A percentile compares a stretch with the other conserved stretches of the same genome.
phyloP scores from a whole-genome alignment of 1,284 basidiomycete species.

The Rhodotorula sp. region DNA sequence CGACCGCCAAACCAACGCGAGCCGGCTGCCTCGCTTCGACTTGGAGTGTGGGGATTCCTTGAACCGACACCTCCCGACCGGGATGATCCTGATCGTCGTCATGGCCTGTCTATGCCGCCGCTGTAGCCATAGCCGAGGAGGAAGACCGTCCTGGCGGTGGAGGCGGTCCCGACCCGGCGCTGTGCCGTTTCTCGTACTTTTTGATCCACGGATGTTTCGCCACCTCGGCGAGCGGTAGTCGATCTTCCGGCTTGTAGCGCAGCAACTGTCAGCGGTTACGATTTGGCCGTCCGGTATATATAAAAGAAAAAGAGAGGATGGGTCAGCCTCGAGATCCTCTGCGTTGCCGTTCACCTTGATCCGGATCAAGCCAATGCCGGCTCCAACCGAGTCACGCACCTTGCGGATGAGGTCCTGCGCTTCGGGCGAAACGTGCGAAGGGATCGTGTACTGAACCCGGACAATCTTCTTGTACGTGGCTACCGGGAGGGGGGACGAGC shows the following conservation, averaged over 20 bases:
- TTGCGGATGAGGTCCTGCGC: conserved; percentile 63
- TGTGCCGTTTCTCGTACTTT: conserved; percentile 57
- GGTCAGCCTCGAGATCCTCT: too few species aligned
- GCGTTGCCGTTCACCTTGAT: too few species aligned
- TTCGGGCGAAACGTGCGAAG: conserved; percentile 60
- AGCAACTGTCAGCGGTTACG: conserved; percentile 64
- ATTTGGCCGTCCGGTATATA: conserved; percentile 30
- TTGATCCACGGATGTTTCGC: conserved; percentile 89
- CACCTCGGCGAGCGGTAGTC: conserved; percentile 77
- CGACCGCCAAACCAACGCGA: too few species aligned
- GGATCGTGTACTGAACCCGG: conserved; percentile 77
- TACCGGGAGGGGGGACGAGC: conserved; percentile 44
- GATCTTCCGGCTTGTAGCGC: conserved; percentile 76
- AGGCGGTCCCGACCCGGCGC: background rate
- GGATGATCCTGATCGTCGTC: too few species aligned
- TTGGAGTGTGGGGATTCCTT: too few species aligned
- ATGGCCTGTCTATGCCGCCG: too few species aligned
- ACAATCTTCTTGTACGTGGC: conserved; percentile 85
- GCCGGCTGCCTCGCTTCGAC: too few species aligned
- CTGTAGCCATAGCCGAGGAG: background rate
- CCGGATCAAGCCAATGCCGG: background rate
- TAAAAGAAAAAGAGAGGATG: background rate
- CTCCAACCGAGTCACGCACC: conserved; percentile 50
- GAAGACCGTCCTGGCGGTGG: background rate
- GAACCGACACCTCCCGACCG: too few species aligned